Conservation (phyloP, 768 basidiomycete species). For the Lentinula boryana region DNA sequence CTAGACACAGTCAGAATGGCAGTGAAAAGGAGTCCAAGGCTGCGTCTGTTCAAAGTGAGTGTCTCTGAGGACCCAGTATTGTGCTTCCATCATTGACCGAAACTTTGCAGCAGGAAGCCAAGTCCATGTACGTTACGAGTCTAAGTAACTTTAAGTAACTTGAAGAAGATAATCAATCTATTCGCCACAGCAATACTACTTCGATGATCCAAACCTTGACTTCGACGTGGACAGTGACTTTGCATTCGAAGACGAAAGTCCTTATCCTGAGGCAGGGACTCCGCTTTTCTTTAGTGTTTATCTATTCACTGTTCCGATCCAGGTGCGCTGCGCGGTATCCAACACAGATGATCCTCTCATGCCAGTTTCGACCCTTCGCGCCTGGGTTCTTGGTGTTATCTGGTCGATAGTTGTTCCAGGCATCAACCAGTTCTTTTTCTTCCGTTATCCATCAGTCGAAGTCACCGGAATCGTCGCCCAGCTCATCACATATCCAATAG, state of each 20-base stretch:
- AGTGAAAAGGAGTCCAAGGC: neutral
- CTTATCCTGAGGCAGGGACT: slow-evolving; percentile 56
- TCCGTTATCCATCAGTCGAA: slow-evolving; percentile 61
- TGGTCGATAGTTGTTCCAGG: slow-evolving; percentile 62
- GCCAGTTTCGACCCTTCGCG: slow-evolving; percentile 52
- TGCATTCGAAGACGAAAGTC: slow-evolving; percentile 57
- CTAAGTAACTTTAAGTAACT: neutral
- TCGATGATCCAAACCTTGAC: slow-evolving; percentile 33
- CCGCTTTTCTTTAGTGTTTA: neutral
- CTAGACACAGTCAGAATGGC: neutral
- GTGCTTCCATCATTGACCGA: neutral
- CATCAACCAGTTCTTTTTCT: slow-evolving; percentile 75
- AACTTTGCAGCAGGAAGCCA: neutral
- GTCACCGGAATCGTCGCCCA: slow-evolving; percentile 68
- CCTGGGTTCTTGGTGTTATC: slow-evolving; percentile 51
- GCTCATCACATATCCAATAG: slow-evolving; percentile 63
- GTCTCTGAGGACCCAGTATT: neutral
- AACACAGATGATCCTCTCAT: slow-evolving; percentile 67
- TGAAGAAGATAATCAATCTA: neutral
- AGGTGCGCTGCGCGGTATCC: slow-evolving; percentile 66
- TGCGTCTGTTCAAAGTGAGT: neutral
- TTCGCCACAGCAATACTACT: slow-evolving; percentile 8
- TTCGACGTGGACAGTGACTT: slow-evolving; percentile 5
- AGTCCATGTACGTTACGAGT: neutral
- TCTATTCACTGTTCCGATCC: neutral